Evolutionary conservation across 441 rosid genomes (phyloP).

Genomic region (Lagerstroemia fauriei): DNA sequence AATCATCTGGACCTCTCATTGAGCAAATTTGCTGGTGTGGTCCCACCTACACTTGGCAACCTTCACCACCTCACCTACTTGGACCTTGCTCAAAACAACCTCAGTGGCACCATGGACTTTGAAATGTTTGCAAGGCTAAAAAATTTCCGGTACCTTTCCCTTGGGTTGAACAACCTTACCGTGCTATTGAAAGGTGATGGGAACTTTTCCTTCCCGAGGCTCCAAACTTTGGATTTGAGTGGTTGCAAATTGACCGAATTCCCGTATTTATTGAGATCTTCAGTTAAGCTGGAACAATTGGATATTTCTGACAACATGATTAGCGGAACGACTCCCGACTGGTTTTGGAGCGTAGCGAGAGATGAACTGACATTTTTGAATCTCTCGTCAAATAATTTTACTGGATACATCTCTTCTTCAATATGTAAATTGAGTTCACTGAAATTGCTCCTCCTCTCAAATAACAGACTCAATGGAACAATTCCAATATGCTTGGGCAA

Average conservation of each 20-base stretch:
- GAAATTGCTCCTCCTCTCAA: not conserved
- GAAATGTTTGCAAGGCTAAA: not conserved
- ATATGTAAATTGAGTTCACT: not conserved
- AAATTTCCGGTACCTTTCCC: not conserved
- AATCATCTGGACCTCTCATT: not conserved
- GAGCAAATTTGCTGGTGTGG: not conserved
- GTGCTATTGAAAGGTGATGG: not conserved
- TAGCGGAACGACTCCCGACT: not conserved
- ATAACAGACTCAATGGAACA: not conserved
- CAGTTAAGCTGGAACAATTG: not conserved
- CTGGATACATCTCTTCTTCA: not conserved
- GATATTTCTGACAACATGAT: not conserved
- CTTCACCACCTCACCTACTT: slow-evolving; percentile 4
- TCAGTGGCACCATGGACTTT: not conserved
- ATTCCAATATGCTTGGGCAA: not conserved
- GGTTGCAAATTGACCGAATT: not conserved
- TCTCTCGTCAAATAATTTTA: not conserved
- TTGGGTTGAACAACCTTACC: not conserved
- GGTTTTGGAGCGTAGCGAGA: not conserved
- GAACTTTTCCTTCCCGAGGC: not conserved
- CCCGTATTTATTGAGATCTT: slow-evolving; percentile 2
- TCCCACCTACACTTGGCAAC: not conserved
- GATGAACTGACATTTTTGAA: not conserved
- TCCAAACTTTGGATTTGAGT: not conserved
- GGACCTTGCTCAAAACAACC: not conserved